Evolutionary conservation across 2,329 filamentous ascomycete species (phyloP).

Genomic region (Cadophora luteo-olivacea): DNA sequence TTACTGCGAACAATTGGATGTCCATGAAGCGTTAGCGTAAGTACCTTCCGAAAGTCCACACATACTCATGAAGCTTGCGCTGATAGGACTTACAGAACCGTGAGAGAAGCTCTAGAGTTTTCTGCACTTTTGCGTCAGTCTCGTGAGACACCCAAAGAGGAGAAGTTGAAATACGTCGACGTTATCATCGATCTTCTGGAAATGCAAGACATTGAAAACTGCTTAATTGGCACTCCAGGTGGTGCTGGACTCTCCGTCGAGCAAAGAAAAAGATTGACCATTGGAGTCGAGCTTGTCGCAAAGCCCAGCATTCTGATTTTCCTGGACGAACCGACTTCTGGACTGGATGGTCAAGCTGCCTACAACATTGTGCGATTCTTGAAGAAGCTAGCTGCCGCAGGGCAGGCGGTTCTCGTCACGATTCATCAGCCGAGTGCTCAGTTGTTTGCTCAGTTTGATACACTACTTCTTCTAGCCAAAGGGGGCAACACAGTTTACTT

Average conservation of each 20-base stretch:
- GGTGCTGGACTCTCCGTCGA: slow-evolving; percentile 67
- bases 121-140: slow-evolving; percentile 87
- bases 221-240: slow-evolving; percentile 67
- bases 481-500: slow-evolving; percentile 74
- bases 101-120: slow-evolving; percentile 87
- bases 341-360: slow-evolving; percentile 67
- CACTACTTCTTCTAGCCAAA: slow-evolving; percentile 66
- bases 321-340: slow-evolving; percentile 66
- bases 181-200: slow-evolving; percentile 71
- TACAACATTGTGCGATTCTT: slow-evolving; percentile 69
- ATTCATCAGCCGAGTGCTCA: slow-evolving; percentile 62
- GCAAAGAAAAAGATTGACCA: slow-evolving; percentile 66
- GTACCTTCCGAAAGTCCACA: neutral
- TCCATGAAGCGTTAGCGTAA: slow-evolving; percentile 73
- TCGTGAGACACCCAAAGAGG: slow-evolving; percentile 68
- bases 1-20: slow-evolving; percentile 91
- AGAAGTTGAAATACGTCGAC: slow-evolving; percentile 87
- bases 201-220: slow-evolving; percentile 71
- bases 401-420: slow-evolving; percentile 61
- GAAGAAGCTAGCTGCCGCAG: slow-evolving; percentile 62
- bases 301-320: slow-evolving; percentile 66
- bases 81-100: slow-evolving; percentile 57
- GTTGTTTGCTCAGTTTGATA: slow-evolving; percentile 63
- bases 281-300: slow-evolving; percentile 63
- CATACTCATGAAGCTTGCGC: neutral